A percentile compares a stretch with the other conserved stretches of the same genome.
Evolutionary conservation across 257 asterid species (phyloP).

Genomic region (Jacaranda mimosifolia): DNA sequence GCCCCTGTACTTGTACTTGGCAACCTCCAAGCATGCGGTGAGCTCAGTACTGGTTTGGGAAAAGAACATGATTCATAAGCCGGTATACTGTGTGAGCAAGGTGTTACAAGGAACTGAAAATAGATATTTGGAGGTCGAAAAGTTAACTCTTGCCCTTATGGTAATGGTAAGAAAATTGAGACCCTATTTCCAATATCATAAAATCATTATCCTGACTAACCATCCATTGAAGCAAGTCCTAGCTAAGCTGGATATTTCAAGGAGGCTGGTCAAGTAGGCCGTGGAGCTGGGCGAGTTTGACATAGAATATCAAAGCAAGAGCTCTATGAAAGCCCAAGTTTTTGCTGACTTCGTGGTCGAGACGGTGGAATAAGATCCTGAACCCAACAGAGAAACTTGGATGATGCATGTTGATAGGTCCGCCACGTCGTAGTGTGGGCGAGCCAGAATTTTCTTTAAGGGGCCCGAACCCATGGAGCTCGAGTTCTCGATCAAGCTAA

Average conservation of each 20-base stretch:
- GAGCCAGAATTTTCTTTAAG: too few species aligned
- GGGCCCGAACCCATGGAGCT: too few species aligned
- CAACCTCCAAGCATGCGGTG: neutral
- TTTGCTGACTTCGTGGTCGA: too few species aligned
- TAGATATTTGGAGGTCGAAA: neutral
- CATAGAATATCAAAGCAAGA: too few species aligned
- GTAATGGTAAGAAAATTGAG: neutral
- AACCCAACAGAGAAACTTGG: too few species aligned
- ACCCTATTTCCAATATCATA: neutral
- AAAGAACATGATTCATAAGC: neutral
- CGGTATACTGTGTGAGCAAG: neutral
- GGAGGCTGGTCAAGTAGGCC: neutral
- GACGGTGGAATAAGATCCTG: too few species aligned
- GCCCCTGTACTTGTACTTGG: neutral
- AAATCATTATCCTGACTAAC: neutral
- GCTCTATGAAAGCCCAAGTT: too few species aligned
- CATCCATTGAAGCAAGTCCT: neutral
- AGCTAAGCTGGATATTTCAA: neutral
- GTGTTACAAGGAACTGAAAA: too few species aligned
- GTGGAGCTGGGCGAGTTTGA: neutral
- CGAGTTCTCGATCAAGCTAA: too few species aligned
- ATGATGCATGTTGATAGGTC: too few species aligned
- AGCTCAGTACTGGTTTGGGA: neutral
- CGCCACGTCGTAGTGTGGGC: too few species aligned
- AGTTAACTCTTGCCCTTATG: neutral